Base-by-base conservation (phyloP, 768 basidiomycete genomes). In the Holtermanniella nyarrowii region DNA sequence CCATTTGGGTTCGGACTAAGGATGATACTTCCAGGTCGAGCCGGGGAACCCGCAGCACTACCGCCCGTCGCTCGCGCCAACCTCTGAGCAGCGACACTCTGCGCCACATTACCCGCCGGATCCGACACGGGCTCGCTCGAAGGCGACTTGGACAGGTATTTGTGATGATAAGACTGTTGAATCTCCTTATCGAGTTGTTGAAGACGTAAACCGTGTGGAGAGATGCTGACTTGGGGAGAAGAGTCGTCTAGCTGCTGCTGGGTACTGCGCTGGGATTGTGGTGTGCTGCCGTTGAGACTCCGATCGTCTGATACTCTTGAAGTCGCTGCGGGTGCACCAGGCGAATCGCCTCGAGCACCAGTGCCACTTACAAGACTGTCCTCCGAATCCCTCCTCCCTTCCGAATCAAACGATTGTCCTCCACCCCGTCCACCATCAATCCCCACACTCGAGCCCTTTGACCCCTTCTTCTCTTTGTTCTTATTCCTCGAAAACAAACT, bases 111-210 rank as follows among this genome's bases (percentile, higher is more conserved):
- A 5, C 82, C 79, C 7, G 82, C 86, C 3, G 86, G 83, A 58
- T 86, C 83, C 4, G 84, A 69, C 0, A 85, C 83, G 1, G 84
- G 82, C 12, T 65, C 58, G 37, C 54, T 50, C 0, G 85, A 80
- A 1, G 87, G 86, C 0, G 89, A 89, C 18, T 83, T 80, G 54
- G 82, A 86, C 69, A 95, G 85, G 63, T 93, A 90, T 62, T 68
- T 65, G 50, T 87, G 84, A 57, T 82, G 84, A 70, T 93, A 95
- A 25, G 86, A 73, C 10, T 82, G 81, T 68, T 90, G 88, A 50
- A 90, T 85, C 58, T 89, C 84, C 68, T 87, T 84, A 57, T 95
- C 90, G 48, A 82, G 80, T 71, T 90, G 85, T 54, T 87, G 84
- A 37, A 95, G 74, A 44, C 84, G 81, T 13, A 80, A 71, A 3